A percentile compares a stretch with the other conserved stretches of the same genome.
These are phyloP conservation scores for Saccharomycopsis hybrid DNA, from an alignment of 1,139 yeast species.

Conservation along the genomic window DNA sequence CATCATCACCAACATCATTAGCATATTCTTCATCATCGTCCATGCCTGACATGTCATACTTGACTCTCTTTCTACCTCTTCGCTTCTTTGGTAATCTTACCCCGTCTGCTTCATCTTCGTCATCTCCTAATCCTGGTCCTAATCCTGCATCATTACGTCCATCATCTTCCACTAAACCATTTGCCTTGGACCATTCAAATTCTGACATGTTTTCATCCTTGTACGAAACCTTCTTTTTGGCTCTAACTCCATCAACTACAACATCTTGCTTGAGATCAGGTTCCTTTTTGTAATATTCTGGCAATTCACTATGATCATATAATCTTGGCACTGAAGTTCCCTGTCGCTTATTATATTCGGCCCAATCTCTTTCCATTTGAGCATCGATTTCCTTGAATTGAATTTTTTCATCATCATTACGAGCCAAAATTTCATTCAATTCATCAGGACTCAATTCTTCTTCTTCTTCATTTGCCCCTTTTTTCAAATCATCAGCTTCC, in stretches of 20 bases:
- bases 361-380: conserved; percentile 34
- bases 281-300: conserved; percentile 61
- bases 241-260: conserved; percentile 17
- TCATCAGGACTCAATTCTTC: conserved; percentile 67
- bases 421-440: conserved; percentile 63
- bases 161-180: conserved; percentile 36
- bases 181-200: conserved; percentile 24
- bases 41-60: conserved; percentile 13
- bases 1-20: conserved; percentile 22
- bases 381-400: conserved; percentile 53
- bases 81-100: conserved; percentile 22
- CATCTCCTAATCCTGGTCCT: conserved; percentile 32
- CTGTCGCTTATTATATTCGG: conserved; percentile 29
- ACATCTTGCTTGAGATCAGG: conserved; percentile 29
- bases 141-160: conserved; percentile 47
- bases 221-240: conserved; percentile 17
- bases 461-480: conserved; percentile 38
- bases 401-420: conserved; percentile 53
- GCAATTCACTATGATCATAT: conserved; percentile 56
- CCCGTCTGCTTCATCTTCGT: conserved; percentile 49
- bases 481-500: conserved; percentile 64
- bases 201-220: conserved; percentile 20
- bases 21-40: conserved; percentile 21
- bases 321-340: conserved; percentile 43
- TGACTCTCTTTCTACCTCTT: conserved; percentile 20